Conservation (phyloP, 2,329 filamentous ascomycete species). For the Myotisia sp. region DNA sequence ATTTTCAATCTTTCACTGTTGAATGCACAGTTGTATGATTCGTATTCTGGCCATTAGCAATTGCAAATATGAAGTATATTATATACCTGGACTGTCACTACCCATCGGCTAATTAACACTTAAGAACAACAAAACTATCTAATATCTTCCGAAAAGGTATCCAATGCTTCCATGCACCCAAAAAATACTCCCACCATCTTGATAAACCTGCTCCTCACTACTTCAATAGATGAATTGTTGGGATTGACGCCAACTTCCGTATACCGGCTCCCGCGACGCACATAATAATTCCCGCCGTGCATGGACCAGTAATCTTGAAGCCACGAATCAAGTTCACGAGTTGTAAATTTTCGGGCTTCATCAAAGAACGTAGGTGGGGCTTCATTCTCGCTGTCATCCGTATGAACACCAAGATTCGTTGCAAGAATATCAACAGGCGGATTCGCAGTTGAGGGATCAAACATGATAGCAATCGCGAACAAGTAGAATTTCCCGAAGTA, state of each 20-base stretch:
- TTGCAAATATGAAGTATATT: no score
- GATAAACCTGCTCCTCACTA: constrained; percentile 14
- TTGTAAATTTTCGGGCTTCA: constrained; percentile 21
- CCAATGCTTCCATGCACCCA: constrained; percentile 12
- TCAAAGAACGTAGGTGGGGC: constrained; percentile 12
- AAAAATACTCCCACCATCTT: constrained; percentile 16
- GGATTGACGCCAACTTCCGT: constrained; percentile 32
- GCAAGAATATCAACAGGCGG: constrained; percentile 5
- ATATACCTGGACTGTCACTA: no score
- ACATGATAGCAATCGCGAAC: constrained; percentile 21
- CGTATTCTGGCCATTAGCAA: no score
- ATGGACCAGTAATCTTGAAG: constrained; percentile 35
- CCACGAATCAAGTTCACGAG: constrained; percentile 31
- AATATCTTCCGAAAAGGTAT: constrained; percentile 10
- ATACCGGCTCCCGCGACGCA: constrained; percentile 31
- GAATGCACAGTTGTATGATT: no score
- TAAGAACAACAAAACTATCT: no score
- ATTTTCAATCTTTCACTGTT: no score
- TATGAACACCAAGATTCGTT: neutral
- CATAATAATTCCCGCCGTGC: constrained; percentile 32
- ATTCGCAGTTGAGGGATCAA: constrained; percentile 12
- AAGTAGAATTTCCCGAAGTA: constrained; percentile 29
- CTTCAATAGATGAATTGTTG: constrained; percentile 14
- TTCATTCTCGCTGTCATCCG: constrained; percentile 1
- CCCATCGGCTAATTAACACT: no score